phyloP scores from a whole-genome alignment of 257 asterid species.

The Thymus mandschuricus region DNA sequence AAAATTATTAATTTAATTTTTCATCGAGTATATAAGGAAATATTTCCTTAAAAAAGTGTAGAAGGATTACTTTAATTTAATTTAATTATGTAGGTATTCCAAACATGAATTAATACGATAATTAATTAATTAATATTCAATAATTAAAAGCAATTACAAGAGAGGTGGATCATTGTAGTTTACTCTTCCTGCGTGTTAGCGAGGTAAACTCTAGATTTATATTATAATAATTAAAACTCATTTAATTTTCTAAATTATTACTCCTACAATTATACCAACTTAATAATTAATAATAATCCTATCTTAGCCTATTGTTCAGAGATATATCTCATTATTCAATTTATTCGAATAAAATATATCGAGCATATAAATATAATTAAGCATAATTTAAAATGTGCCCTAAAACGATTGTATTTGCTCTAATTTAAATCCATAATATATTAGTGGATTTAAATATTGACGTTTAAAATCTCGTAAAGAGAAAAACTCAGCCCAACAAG shows the following conservation, averaged over 20 bases:
- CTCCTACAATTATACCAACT: conserved; percentile 5
- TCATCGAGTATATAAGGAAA: neutral
- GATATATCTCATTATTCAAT: neutral
- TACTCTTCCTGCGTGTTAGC: conserved; percentile 23
- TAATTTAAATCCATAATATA: no score
- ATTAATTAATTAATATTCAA: neutral
- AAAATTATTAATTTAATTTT: neutral
- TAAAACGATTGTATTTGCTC: no score
- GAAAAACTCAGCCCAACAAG: no score
- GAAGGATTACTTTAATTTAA: neutral
- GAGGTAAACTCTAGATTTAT: neutral
- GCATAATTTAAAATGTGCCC: no score
- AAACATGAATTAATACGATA: neutral
- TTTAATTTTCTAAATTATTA: neutral
- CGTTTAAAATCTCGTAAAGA: no score
- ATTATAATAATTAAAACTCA: neutral
- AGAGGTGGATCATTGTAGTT: conserved; percentile 17
- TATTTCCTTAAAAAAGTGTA: neutral
- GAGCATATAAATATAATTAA: no score
- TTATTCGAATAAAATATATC: neutral
- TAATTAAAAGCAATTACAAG: conserved; percentile 23
- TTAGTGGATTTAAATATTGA: no score
- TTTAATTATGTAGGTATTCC: conserved; percentile 1
- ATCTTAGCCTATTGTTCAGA: neutral
- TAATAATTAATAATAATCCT: neutral